Evolutionary conservation across 1,284 basidiomycete genomes (phyloP).

Genomic region (Pseudozyma sp.): DNA sequence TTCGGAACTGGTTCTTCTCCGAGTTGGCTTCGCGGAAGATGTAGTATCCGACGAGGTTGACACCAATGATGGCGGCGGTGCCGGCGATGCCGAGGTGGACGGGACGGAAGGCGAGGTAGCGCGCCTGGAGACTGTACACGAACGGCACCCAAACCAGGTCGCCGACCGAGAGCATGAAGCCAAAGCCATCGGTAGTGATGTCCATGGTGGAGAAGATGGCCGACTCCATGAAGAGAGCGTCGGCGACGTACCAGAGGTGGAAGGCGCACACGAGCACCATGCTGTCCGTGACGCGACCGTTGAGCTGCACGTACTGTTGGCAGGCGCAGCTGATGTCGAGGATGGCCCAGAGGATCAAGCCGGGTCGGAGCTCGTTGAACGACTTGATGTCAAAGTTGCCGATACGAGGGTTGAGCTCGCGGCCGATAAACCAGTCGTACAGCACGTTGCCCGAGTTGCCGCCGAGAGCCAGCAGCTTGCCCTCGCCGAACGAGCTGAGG

Average conservation of each 20-base stretch:
- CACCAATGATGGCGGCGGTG: slow-evolving; percentile 75
- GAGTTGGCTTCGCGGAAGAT: slow-evolving; percentile 90
- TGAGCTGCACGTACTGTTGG: slow-evolving; percentile 83
- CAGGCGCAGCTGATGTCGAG: slow-evolving; percentile 91
- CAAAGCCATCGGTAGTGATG: slow-evolving; percentile 96
- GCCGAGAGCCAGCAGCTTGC: slow-evolving; percentile 82
- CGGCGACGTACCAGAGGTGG: slow-evolving; percentile 87
- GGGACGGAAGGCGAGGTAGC: slow-evolving; percentile 89
- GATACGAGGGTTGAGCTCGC: slow-evolving; percentile 89
- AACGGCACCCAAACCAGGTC: slow-evolving; percentile 96
- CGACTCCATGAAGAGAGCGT: slow-evolving; percentile 71
- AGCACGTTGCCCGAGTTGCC: slow-evolving; percentile 89
- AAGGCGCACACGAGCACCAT: slow-evolving; percentile 90
- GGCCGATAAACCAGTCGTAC: slow-evolving; percentile 97
- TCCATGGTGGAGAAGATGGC: slow-evolving; percentile 96
- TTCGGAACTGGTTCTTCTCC: slow-evolving; percentile 96
- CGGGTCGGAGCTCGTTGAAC: slow-evolving; percentile 84
- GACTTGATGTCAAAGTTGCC: slow-evolving; percentile 93
- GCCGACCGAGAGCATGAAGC: slow-evolving; percentile 96
- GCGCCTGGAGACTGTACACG: slow-evolving; percentile 90
- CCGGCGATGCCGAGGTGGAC: slow-evolving; percentile 80
- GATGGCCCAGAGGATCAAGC: slow-evolving; percentile 93
- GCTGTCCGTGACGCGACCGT: slow-evolving; percentile 83
- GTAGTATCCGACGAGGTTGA: slow-evolving; percentile 85
- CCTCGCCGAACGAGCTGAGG: slow-evolving; percentile 76